Evolutionary conservation across 2,329 filamentous ascomycete species (phyloP).

Genomic region (Hypoxylon sp.): DNA sequence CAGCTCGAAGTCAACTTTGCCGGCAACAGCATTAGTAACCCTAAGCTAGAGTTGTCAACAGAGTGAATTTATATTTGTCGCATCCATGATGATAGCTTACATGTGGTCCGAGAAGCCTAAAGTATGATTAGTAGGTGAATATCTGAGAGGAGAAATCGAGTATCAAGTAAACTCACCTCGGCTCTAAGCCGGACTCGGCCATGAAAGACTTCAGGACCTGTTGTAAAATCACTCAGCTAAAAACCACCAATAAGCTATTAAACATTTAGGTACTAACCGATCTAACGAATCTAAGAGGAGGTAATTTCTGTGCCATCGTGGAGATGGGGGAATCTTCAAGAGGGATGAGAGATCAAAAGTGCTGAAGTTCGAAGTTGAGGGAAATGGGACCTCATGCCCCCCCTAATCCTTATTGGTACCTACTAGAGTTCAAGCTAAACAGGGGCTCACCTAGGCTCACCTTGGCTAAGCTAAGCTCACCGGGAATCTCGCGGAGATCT

Average conservation of each 20-base stretch:
- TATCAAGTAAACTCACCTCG: conserved; percentile 71
- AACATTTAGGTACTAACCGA: conserved; percentile 64
- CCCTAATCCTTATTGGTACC: conserved; percentile 4
- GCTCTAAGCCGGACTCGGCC: conserved; percentile 88
- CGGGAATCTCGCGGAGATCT: neutral
- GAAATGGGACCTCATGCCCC: neutral
- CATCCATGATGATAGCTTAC: conserved; percentile 50
- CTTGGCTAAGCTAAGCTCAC: conserved; percentile 5
- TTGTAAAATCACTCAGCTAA: neutral
- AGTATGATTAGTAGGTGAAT: conserved; percentile 5
- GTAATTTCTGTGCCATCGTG: conserved; percentile 58
- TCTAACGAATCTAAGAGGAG: conserved; percentile 74
- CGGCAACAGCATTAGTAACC: conserved; percentile 74
- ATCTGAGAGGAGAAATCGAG: neutral
- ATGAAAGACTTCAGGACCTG: conserved; percentile 90
- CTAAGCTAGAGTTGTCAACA: conserved; percentile 68
- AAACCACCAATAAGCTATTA: neutral
- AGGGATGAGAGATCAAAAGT: neutral
- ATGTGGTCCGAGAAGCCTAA: conserved; percentile 60
- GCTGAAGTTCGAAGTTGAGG: conserved; percentile 3
- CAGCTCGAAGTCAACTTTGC: conserved; percentile 82
- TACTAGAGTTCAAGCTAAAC: neutral
- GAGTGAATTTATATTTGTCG: neutral
- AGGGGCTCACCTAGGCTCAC: conserved; percentile 3
- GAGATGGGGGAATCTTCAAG: neutral